Evolutionary conservation across 2,329 filamentous ascomycete species (phyloP), one percentile per base, ranked within the genome.

Genomic region (Monosporascus ibericus): DNA sequence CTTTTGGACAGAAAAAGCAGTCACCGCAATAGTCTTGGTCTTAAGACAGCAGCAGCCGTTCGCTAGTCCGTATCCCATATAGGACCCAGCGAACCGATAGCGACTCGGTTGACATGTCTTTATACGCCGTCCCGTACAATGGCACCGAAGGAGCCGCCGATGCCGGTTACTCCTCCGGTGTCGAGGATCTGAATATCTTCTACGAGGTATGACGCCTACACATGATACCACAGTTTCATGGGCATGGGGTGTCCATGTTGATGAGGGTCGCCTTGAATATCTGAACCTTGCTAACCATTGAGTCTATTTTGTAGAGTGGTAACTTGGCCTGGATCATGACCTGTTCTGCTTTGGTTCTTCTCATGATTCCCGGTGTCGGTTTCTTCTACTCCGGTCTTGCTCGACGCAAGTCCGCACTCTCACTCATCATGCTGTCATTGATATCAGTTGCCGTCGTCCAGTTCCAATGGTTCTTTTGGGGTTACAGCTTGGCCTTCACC

Each of bases 391-490:
- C 88, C 44, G 91, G 90, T 58, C 85, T 95, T 17, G 90, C 91
- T 17, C 85, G 90, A 52, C 84, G 91, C 69, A 96, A 95, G 75
- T 95, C 90, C 0, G 91, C 91, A 4, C 78, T 96, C 51, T 89
- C 90, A 18, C 79, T 96, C 56, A 87, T 95, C 69, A 92, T 89
- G 80, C 79, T 95, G 4, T 88, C 88, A 15, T 81, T 95, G 74
- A 86, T 95, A 75, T 86, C 88, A 17, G 82, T 87, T 4, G 88
- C 83, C 11, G 83, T 95, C 58, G 83, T 91, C 55, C 86, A 84
- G 48, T 95, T 95, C 72, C 90, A 95, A 67, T 96, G 91, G 90
- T 95, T 95, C 76, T 92, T 95, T 76, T 95, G 90, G 90, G 90
- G 90, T 47, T 95, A 92, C 71, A 92, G 88, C 11, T 75, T 95